Base-by-base conservation (phyloP, 495 filamentous ascomycete genomes). In the Penicillium cosmopolitanum region DNA sequence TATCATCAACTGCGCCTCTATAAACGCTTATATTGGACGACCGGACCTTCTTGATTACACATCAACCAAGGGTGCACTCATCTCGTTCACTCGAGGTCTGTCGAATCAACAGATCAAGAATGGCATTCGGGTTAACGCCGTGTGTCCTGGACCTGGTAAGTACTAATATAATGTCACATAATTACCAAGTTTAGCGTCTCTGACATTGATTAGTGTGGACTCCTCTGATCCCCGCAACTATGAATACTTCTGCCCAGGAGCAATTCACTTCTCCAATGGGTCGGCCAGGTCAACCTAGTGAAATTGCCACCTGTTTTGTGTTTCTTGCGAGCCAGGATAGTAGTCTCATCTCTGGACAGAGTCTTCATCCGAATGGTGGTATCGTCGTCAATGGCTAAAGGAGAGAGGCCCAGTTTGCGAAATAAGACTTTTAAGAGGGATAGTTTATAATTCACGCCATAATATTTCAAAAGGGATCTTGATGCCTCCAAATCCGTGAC, bases 11-110 rank as follows among this genome's bases (percentile, higher is more conserved):
- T 91, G 89, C 70, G 88, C 89, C 42, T 90, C 81, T 5, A 74
- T 94, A 56, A 94, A 95, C 73, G 85, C 86, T 36, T 96, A 94
- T 76, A 84, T 91, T 57, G 90, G 91, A 33, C 88, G 89, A 5
- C 88, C 87, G 0, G 90, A 94, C 62, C 83, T 95, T 2, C 84
- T 96, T 18, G 91, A 96, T 77, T 94, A 96, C 75, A 92, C 90
- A 1, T 84, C 87, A 12, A 89, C 85, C 16, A 95, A 95, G 65
- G 91, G 91, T 48, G 90, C 90, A 55, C 88, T 95, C 57, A 75
- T 95, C 3, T 81, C 90, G 9, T 94, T 96, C 75, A 93, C 89
- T 0, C 85, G 90, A 15, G 90, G 81, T 3, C 75, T 96, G 9
- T 88, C 86, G 40, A 95, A 93, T 72, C 89, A 93, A 67, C 85